Evolutionary conservation across 306 rosid species (phyloP), one percentile per base, ranked within the genome.

Genomic region (Cicer yamashitae): DNA sequence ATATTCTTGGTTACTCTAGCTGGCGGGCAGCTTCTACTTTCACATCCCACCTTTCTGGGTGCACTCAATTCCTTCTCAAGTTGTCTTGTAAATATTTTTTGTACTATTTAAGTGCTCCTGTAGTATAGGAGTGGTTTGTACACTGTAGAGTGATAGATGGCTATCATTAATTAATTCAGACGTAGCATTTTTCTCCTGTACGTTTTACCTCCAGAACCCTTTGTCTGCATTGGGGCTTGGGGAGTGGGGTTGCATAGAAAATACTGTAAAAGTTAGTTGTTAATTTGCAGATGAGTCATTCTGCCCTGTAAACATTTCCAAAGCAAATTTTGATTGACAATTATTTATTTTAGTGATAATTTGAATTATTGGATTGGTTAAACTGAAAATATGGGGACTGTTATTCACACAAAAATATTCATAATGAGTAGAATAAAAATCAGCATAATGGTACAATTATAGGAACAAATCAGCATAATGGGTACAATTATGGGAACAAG

Each of bases 41-140:
- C 20, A 47, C 75, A 47, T 62, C 45, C 58, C 64, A 46, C 43
- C 63, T 57, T 82, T 69, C 25, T 50, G 17, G 52, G 50, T 47
- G 74, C 70, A 22, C 63, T 68, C 38, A 75, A 46, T 86, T 56
- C 77, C 57, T 60, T 77, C 12, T 45, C 51, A 6, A 39, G 48
- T n/a, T 83, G 10, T 30, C 61, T 22, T 73, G 84, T 82, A 80
- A 60, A 44, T 65, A 71, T 18, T 20, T 50, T 41, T 47, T 9
- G 50, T 61, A 6, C 44, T 34, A 43, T 38, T 25, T 47, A 62
- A 39, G 13, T 68, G 15, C 73, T 17, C 18, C 1, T 30, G 6
- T 56, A 52, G 81, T 83, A 64, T 62, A 38, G 70, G 56, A 44
- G 62, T 44, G 53, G 57, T 48, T 48, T 48, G 34, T 68, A 60